Evolutionary conservation across 495 filamentous ascomycete species (phyloP), one percentile per base, ranked within the genome.

Genomic region (Cladorrhinum samala): DNA sequence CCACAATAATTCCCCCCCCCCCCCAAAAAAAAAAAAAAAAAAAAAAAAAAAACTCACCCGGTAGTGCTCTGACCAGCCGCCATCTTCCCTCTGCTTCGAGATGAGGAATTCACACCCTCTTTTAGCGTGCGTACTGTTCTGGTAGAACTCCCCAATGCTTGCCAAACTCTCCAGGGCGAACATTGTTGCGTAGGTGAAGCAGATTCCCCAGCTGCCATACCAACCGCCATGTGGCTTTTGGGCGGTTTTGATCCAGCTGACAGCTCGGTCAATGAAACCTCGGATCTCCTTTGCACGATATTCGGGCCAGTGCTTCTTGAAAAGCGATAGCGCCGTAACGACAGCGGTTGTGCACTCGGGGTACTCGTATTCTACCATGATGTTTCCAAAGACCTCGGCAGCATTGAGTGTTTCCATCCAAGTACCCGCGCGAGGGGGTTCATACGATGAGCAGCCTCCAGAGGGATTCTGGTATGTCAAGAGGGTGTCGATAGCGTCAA

Each of bases 341-440:
- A 89, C 88, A 2, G 93, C 91, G 2, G 94, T 96, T 1, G 93
- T 97, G 69, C 94, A 98, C 66, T 98, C 93, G 0, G 92, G 91
- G 58, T 97, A 95, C 61, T 95, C 90, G 66, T 97, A 98, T 55
- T 95, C 89, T 36, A 97, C 85, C 93, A 98, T 97, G 67, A 98
- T 97, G 11, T 84, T 80, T 14, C 91, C 94, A 63, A 98, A 98
- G 0, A 98, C 92, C 64, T 97, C 94, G 14, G 93, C 94, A 2
- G 90, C 92, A 63, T 98, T 98, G 3, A 98, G 76, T 60, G 81
- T 76, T 62, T 98, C 93, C 33, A 97, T 61, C 67, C 80, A 81
- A 46, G 85, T 73, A 1, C 87, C 85, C 1, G 83, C 92, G 3
- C 93, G 83, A 2, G 80, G 84, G 1, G 83, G 82, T 57, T 98